Base-by-base conservation (phyloP, 1,139 yeast species). In the Hemisphaericaspora lyxosophila region DNA sequence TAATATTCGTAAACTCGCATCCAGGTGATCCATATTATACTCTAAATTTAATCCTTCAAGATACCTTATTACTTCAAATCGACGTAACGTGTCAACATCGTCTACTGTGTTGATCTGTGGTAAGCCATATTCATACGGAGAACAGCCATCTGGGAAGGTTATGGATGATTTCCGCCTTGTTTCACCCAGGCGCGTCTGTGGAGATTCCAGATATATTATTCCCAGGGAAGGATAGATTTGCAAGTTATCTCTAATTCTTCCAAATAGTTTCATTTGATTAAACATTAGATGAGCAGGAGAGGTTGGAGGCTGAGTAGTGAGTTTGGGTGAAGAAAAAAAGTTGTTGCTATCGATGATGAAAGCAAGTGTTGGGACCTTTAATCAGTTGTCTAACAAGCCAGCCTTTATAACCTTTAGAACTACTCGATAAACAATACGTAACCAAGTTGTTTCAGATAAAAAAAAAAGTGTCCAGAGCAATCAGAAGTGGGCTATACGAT, bases 21-120 rank as follows among this genome's bases (percentile, higher is more conserved):
- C 46, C 31, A 26, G 37, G 13, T 26, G 20, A 20, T 33, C 31
- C 4, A 23, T 20, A 14, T 39, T 34, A 30, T 39, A 40, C 11
- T 24, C 37, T 12, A 45, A 33, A 13, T 39, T 32, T 24, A 43
- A 43, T 9, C 42, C 48, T 19, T 43, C 43, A 8, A 45, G 35
- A 27, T 43, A 45, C 25, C 46, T 37, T 22, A 43, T 43, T 14
- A 43, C 41, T 33, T 45, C 48, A 31, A 45, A 45, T 32, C 42
- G 36, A 25, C 29, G 41, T 22, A 45, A 28, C 9, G 11, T 4
- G 26, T 45, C 45, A 24, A 45, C 36, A 28, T 45, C 48, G 3
- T 35, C 29, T 7, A 33, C 4, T 22, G 35, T 41, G 6, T 28
- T 34, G 5, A 45, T 39, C 19, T 45, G 41, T 12, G 45, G 44